Evolutionary conservation across 2,329 filamentous ascomycete genomes (phyloP).

Genomic region (Paecilomyces dactylethromorphus): DNA sequence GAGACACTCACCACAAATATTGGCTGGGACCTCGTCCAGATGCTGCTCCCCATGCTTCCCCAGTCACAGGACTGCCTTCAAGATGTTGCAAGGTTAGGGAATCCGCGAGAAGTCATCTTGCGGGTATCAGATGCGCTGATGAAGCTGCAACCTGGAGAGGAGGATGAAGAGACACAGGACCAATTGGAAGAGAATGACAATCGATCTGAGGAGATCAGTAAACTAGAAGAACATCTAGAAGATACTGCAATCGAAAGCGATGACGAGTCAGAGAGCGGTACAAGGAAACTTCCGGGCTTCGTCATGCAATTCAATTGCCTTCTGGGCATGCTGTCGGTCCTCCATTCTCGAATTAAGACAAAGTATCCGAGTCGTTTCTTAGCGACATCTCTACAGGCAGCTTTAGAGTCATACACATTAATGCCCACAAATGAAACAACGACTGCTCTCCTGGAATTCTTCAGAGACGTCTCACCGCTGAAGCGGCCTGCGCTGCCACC

Average conservation of each 20-base stretch:
- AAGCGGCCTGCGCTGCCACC: conserved; percentile 56
- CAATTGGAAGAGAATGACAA: conserved; percentile 19
- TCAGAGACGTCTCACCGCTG: conserved; percentile 51
- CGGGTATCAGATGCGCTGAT: conserved; percentile 57
- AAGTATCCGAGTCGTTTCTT: conserved; percentile 59
- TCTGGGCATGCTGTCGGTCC: conserved; percentile 47
- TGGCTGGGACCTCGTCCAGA: conserved; percentile 59
- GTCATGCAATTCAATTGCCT: conserved; percentile 36
- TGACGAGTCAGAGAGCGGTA: conserved; percentile 4
- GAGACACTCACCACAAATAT: conserved; percentile 56
- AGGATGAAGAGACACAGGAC: conserved; percentile 25
- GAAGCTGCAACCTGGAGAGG: conserved; percentile 44
- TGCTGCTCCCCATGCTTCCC: conserved; percentile 55
- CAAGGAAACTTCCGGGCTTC: conserved; percentile 16
- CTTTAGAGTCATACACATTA: conserved; percentile 53
- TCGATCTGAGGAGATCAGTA: conserved; percentile 4
- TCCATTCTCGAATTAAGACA: conserved; percentile 57
- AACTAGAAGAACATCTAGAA: conserved; percentile 5
- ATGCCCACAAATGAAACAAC: conserved; percentile 52
- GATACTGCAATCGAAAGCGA: conserved; percentile 17
- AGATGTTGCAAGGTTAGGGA: conserved; percentile 56
- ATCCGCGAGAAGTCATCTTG: conserved; percentile 58
- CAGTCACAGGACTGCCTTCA: conserved; percentile 53
- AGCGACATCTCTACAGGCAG: conserved; percentile 57
- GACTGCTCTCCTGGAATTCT: conserved; percentile 49